These are phyloP conservation scores for Schizophyllum commune DNA, from an alignment of 1,284 basidiomycete genomes.

Conservation along the genomic window DNA sequence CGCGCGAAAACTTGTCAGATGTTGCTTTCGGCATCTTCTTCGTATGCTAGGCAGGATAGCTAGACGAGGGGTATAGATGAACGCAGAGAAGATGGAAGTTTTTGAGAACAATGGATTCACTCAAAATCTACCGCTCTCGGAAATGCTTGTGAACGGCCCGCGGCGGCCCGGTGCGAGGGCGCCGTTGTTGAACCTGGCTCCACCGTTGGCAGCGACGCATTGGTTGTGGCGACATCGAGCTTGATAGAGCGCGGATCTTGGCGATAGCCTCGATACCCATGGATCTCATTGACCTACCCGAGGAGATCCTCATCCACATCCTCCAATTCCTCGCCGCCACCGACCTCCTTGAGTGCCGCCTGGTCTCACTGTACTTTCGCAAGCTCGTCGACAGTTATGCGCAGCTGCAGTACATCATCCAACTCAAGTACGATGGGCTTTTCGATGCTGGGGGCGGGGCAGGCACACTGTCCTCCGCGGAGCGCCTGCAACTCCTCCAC, in stretches of 20 bases:
- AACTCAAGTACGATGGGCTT: conserved; percentile 40
- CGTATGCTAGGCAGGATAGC: too few species aligned
- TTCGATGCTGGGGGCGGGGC: conserved; percentile 20
- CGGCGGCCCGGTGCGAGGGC: too few species aligned
- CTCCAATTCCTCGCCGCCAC: neutral
- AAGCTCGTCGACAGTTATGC: conserved; percentile 27
- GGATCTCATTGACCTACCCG: neutral
- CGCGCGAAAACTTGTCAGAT: conserved; percentile 70
- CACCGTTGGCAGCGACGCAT: too few species aligned
- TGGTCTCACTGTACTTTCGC: neutral
- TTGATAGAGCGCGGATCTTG: neutral
- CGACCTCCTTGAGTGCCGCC: neutral
- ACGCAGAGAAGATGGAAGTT: too few species aligned
- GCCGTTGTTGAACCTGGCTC: too few species aligned
- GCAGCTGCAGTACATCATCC: conserved; percentile 40
- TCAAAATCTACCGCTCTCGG: too few species aligned
- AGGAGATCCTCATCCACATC: neutral
- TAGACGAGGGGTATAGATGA: too few species aligned
- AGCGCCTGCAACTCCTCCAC: conserved; percentile 32
- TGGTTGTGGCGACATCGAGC: neutral
- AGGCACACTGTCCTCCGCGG: conserved; percentile 20
- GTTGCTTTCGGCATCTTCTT: conserved; percentile 84
- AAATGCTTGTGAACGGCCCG: too few species aligned
- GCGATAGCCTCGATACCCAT: neutral
- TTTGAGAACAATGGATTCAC: too few species aligned